A percentile compares a stretch with the other conserved stretches of the same genome.
Conservation (phyloP, 169 alveolate genomes). For the Eimeria praecox region DNA sequence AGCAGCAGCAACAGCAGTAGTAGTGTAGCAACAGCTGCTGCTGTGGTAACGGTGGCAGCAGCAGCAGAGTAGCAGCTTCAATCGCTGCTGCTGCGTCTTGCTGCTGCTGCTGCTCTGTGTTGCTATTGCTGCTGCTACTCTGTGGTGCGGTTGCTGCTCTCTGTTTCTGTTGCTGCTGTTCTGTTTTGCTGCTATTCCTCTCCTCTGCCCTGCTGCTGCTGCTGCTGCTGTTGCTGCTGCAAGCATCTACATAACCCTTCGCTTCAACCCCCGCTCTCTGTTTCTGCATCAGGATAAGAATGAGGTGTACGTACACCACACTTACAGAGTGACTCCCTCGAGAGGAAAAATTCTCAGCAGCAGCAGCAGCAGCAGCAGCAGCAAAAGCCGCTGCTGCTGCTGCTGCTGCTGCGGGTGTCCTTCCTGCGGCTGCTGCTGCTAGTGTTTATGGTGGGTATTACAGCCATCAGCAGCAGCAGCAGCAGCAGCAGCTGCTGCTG, state of each 20-base stretch:
- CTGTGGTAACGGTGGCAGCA: neutral
- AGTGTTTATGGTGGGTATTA: neutral
- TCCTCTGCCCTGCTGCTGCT: too few relatives aligned
- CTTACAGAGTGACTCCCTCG: neutral
- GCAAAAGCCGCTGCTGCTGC: constrained; percentile 17
- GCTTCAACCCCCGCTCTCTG: neutral
- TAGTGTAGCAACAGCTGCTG: neutral
- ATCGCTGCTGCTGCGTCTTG: neutral
- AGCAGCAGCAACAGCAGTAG: neutral
- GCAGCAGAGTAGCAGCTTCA: neutral
- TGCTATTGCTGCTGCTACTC: neutral
- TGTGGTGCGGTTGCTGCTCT: neutral
- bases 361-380: constrained; percentile 13
- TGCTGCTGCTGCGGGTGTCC: neutral
- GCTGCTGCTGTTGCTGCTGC: too few relatives aligned
- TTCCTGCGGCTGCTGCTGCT: constrained; percentile 9
- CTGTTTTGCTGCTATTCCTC: neutral
- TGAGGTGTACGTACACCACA: constrained; percentile 24
- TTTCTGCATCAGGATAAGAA: neutral
- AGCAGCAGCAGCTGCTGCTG: neutral
- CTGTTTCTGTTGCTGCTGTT: neutral
- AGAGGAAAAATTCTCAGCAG: constrained; percentile 30
- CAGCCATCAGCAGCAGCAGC: neutral
- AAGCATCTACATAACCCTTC: neutral
- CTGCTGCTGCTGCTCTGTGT: neutral